Evolutionary conservation across 2,329 filamentous ascomycete species (phyloP).

Genomic region (Fusarium anguioides): DNA sequence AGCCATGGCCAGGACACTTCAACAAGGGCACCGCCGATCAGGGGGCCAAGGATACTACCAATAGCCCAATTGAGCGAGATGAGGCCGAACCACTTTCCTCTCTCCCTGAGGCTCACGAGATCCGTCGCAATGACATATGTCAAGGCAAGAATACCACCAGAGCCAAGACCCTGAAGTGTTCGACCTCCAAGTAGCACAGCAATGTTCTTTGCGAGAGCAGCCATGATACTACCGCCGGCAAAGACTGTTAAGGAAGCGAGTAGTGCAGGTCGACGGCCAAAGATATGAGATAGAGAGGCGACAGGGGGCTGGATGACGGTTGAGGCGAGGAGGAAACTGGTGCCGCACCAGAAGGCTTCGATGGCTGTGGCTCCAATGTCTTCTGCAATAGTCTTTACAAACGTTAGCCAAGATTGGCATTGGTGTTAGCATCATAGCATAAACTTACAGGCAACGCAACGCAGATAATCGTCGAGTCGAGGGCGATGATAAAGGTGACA

Average conservation of each 20-base stretch:
- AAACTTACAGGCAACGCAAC: constrained; percentile 39
- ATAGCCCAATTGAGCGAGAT: constrained; percentile 63
- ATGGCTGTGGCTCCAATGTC: constrained; percentile 39
- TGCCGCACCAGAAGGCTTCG: constrained; percentile 42
- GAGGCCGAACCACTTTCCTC: constrained; percentile 55
- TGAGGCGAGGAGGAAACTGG: constrained; percentile 41
- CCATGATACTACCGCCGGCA: constrained; percentile 35
- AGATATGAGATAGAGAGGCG: constrained; percentile 41
- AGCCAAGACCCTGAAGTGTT: constrained; percentile 62
- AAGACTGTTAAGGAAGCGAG: constrained; percentile 37
- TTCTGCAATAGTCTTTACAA: constrained; percentile 39
- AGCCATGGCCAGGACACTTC: constrained; percentile 70
- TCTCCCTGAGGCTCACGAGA: constrained; percentile 56
- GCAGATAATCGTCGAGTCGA: constrained; percentile 42
- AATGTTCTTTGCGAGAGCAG: constrained; percentile 35
- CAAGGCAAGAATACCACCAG: constrained; percentile 61
- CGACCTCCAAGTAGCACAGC: constrained; percentile 58
- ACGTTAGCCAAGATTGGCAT: not conserved
- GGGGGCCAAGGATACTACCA: constrained; percentile 57
- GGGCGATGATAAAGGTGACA: constrained; percentile 41
- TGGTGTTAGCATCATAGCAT: too few species aligned
- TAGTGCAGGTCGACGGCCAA: constrained; percentile 36
- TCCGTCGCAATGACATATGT: constrained; percentile 60
- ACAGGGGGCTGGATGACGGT: constrained; percentile 41
- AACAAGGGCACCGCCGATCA: constrained; percentile 65